Conservation (phyloP, 305 asterid genomes). For the Fraxinus nigra region DNA sequence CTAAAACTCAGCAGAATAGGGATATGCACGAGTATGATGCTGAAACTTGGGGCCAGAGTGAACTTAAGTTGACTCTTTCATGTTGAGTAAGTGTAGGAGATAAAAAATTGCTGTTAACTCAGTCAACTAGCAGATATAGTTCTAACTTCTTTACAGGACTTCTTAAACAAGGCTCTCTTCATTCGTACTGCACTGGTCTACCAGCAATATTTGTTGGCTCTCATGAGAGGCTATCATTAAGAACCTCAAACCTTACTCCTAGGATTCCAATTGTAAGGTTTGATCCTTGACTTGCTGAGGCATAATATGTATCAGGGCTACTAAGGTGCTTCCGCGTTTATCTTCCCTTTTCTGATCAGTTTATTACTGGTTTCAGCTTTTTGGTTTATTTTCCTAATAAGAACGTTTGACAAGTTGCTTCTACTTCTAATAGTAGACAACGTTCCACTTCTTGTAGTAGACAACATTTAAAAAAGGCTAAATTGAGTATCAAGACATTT, state of each 20-base stretch:
- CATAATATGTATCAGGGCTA: background rate
- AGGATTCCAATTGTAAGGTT: background rate
- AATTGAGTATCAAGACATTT: background rate
- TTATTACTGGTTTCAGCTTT: background rate
- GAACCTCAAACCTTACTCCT: background rate
- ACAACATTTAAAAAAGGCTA: background rate
- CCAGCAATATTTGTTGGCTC: background rate
- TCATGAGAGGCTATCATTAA: background rate
- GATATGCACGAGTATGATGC: background rate
- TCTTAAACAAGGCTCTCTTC: background rate
- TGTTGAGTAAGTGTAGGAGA: background rate
- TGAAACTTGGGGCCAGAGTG: background rate
- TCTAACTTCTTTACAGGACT: background rate
- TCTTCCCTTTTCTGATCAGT: background rate
- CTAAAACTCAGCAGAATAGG: background rate
- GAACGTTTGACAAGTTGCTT: background rate
- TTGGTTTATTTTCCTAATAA: background rate
- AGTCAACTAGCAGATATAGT: background rate
- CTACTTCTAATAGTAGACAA: background rate
- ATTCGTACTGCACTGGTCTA: background rate
- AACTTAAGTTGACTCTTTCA: background rate
- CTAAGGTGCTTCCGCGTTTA: background rate
- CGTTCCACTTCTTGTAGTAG: background rate
- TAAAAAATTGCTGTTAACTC: background rate
- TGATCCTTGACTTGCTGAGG: background rate